These are phyloP conservation scores for Curvularia spicifera DNA, from an alignment of 2,329 filamentous ascomycete genomes.

Conservation along the genomic window DNA sequence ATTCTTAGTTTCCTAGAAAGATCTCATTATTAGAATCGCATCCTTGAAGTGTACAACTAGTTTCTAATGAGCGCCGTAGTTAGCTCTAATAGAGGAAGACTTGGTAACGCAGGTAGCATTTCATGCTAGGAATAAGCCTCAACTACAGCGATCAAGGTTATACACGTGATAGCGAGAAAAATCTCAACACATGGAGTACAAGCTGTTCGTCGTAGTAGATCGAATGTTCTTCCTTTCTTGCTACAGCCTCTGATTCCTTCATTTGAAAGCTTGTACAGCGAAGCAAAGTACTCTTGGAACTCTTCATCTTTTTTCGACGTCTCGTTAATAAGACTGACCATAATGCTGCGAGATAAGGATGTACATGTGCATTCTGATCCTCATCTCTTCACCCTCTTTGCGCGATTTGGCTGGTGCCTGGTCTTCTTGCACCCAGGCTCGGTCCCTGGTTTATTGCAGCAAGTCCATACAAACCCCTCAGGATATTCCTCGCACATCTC, in stretches of 20 bases:
- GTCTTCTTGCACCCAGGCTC: slow-evolving; percentile 23
- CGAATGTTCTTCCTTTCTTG: too few species aligned
- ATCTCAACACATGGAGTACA: too few species aligned
- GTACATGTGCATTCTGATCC: not conserved
- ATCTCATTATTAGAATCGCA: not conserved
- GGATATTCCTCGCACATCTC: slow-evolving; percentile 31
- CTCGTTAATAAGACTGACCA: too few species aligned
- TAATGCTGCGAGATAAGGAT: too few species aligned
- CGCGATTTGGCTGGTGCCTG: slow-evolving; percentile 32
- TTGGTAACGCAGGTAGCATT: not conserved
- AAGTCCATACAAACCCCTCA: slow-evolving; percentile 41
- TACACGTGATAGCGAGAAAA: not conserved
- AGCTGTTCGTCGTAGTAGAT: too few species aligned
- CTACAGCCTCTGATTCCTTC: too few species aligned
- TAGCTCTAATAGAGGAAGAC: too few species aligned
- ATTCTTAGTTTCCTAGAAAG: not conserved
- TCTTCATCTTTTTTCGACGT: too few species aligned
- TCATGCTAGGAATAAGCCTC: not conserved
- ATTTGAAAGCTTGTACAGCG: too few species aligned
- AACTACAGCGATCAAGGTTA: not conserved
- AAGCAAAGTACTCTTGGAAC: too few species aligned
- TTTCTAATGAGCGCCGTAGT: too few species aligned
- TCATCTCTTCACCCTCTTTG: slow-evolving; percentile 12
- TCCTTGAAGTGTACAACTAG: too few species aligned
- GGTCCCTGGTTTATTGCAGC: slow-evolving; percentile 28